Percentiles rank a stretch among this genome's conserved stretches.
Evolutionary conservation across 495 filamentous ascomycete species (phyloP).

Genomic region (Penicillium waksmanii): DNA sequence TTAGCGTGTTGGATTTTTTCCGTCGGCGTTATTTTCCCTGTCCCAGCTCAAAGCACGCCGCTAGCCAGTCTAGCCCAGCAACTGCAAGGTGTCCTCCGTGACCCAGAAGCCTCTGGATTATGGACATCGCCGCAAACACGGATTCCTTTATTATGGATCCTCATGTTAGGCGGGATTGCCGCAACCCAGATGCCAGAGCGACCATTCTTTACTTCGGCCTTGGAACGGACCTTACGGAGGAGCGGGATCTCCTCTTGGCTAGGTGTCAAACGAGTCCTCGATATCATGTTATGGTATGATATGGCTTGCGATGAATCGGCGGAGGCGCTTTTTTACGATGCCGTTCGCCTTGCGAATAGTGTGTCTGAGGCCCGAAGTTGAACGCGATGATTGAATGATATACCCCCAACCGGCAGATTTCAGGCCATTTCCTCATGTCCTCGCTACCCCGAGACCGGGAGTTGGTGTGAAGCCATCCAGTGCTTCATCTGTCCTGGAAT

Average conservation of each 20-base stretch:
- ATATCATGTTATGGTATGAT: constrained; percentile 41
- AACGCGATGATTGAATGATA: background rate
- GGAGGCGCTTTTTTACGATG: constrained; percentile 34
- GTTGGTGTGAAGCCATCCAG: no score
- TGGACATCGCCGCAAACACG: constrained; percentile 32
- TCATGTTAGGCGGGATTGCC: constrained; percentile 44
- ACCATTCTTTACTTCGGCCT: constrained; percentile 34
- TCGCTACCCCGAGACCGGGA: no score
- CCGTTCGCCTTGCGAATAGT: background rate
- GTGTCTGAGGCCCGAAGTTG: background rate
- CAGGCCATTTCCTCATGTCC: no score
- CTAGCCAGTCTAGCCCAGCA: constrained; percentile 30
- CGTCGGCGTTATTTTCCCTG: constrained; percentile 45
- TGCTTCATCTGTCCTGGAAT: no score
- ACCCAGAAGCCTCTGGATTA: constrained; percentile 12
- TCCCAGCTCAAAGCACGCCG: constrained; percentile 42
- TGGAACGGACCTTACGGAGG: constrained; percentile 22
- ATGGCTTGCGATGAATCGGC: constrained; percentile 39
- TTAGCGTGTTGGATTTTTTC: constrained; percentile 39
- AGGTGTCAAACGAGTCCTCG: constrained; percentile 26
- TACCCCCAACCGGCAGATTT: no score
- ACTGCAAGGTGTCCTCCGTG: constrained; percentile 26
- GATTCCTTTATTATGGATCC: constrained; percentile 37
- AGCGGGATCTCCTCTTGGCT: constrained; percentile 31
- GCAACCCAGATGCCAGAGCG: constrained; percentile 30